Evolutionary conservation across 164 flowering plant genomes (phyloP).

Genomic region (Houttuynia cordata): DNA sequence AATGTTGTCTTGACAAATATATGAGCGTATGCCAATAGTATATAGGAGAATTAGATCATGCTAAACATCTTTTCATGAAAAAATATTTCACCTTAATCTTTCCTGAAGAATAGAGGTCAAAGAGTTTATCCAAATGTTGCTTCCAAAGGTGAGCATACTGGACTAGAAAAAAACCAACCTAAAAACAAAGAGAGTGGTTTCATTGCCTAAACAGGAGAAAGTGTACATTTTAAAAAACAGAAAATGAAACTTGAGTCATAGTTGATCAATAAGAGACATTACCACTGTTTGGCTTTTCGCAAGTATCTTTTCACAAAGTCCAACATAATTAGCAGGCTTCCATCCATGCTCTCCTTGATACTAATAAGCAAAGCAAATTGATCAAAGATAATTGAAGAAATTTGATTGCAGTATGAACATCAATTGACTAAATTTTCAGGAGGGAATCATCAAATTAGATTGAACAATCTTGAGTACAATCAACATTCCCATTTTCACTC

Average conservation of each 20-base stretch:
- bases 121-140: conserved; percentile 59
- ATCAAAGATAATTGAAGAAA: neutral
- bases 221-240: too few relatives aligned
- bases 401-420: neutral
- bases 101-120: conserved; percentile 51
- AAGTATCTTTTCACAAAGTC: conserved; percentile 82
- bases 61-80: neutral
- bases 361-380: conserved; percentile 26
- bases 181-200: conserved; percentile 9
- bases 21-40: neutral
- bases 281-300: conserved; percentile 98
- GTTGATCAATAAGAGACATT: conserved; percentile 13
- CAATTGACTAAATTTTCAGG: neutral
- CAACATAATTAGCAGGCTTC: conserved; percentile 76
- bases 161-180: conserved; percentile 88
- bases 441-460: neutral
- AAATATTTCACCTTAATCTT: conserved; percentile 55
- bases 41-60: neutral
- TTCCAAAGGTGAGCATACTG: conserved; percentile 79
- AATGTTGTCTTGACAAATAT: too few relatives aligned
- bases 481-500: neutral
- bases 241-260: neutral
- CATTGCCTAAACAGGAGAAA: too few relatives aligned
- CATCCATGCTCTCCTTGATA: conserved; percentile 94
- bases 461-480: neutral